Evolutionary conservation across 345 rosid genomes (phyloP), one percentile per base, ranked within the genome.

Genomic region (Barbarea vulgaris): DNA sequence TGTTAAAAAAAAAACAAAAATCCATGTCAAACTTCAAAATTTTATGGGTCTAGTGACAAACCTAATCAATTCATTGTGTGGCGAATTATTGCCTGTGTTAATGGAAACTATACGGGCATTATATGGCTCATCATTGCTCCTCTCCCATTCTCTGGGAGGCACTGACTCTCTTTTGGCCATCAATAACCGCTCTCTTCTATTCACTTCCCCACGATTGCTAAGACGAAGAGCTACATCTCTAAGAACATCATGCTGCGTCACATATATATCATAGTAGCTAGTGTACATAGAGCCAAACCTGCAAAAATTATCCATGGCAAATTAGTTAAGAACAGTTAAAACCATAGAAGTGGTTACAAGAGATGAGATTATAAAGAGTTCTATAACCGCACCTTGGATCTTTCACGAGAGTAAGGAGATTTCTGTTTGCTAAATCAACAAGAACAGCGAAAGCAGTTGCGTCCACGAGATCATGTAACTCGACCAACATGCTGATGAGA

Each of bases 141-240:
- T 86, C 79, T 88, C 91, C 99, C 99, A 95, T 67, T 91, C 93
- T 82, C 70, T 86, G 6, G 99, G 98, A 74, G 85, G 76, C 52
- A 46, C 78, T 0, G 69, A 9, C 44, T 83, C 96, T 83, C 91
- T 87, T 69, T 75, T 81, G 0, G 96, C 88, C 99, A 95, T 90
- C 42, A 95, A 46, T 7, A 95, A 46, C 39, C 96, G 75, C 65
- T 79, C 85, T 73, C 93, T 75, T 19, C 48, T 83, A 55, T 82
- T 82, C 12, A 91, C 67, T 8, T 70, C 64, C 18, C 73, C 91
- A 12, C 67, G 79, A 9, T 74, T 86, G 81, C 85, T 86, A 54
- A 87, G 77, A 82, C 85, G 81, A 79, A 95, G 76, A 24, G 99
- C 96, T 4, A 93, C 88, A 77, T 91, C 97, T 57, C 99, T 82